Base-by-base conservation (phyloP, 306 rosid genomes). In the Aeschynomene evenia region DNA sequence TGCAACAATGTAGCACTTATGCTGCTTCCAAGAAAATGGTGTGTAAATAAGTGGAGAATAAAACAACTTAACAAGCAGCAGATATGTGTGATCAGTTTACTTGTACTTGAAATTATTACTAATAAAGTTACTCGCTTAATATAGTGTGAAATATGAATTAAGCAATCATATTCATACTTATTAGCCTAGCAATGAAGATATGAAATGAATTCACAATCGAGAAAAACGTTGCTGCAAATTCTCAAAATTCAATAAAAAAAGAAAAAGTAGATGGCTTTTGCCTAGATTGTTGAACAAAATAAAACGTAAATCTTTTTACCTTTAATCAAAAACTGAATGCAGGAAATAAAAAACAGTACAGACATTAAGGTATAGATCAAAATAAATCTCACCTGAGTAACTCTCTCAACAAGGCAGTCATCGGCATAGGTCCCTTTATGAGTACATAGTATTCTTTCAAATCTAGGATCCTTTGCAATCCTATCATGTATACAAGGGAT, bases 391-490 rank as follows among this genome's bases (percentile, higher is more conserved):
- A 88, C 98, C 92, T 81, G 80, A 36, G 89, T 90, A 70, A 94
- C 96, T 79, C 97, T 87, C 19, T 88, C 89, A 66, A 91, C 97
- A 51, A 90, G 70, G 69, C 98, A 94, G 69, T 90, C 97, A 82
- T 90, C 98, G 9, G 96, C 97, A 77, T 94, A 94, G 4, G 95
- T 90, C 74, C 98, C 98, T 75, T 83, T 90, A 42, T 94, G 98
- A 63, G 79, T 80, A 63, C 98, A 91, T 6, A 81, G 85, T 55
- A 90, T 63, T 81, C 96, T 94, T 5, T 26, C 31, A 26, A 26
- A 26, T 26, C 31, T 92, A 26, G 31, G 31, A 26, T 87, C 96
- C 83, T 94, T 94, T 0, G 98, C 97, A 82, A 94, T 94, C 87
- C 97, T 94, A 79, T 54, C 58, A 66, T 15, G 33, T 20, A 14